A percentile compares a stretch with the other conserved stretches of the same genome.
Conservation (phyloP, 768 basidiomycete genomes). For the Solioccasus polychromus region DNA sequence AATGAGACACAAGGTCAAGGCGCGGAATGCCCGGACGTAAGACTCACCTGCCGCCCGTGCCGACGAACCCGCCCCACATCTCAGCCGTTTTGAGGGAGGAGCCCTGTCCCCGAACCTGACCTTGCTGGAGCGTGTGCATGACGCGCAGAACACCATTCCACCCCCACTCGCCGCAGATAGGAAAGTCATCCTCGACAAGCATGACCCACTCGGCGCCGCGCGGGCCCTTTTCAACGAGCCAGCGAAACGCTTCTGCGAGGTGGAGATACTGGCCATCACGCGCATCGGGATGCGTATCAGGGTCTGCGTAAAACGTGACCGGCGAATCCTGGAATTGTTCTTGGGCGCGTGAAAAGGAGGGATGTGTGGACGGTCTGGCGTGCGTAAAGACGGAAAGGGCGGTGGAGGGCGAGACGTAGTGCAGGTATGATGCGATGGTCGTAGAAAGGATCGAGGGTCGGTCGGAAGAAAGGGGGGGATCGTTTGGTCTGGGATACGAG, state of each 20-base stretch:
- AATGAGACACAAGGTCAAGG: not conserved
- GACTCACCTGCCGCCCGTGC: constrained; percentile 40
- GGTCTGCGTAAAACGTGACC: constrained; percentile 26
- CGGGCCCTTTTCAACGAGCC: constrained; percentile 24
- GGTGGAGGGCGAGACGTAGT: constrained; percentile 28
- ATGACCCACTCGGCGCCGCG: constrained; percentile 40
- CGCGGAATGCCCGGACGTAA: not conserved
- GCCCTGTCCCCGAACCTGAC: constrained; percentile 12
- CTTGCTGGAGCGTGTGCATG: constrained; percentile 30
- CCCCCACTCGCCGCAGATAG: constrained; percentile 37
- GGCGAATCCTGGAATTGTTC: constrained; percentile 23
- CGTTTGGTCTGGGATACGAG: constrained; percentile 38
- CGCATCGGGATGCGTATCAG: constrained; percentile 26
- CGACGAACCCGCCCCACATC: constrained; percentile 38
- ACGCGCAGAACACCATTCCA: constrained; percentile 32
- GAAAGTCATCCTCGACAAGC: constrained; percentile 45
- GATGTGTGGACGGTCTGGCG: constrained; percentile 22
- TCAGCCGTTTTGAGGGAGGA: constrained; percentile 12
- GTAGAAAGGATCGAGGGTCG: constrained; percentile 30
- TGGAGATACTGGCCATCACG: constrained; percentile 38
- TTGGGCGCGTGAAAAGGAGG: constrained; percentile 31
- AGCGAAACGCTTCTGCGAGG: constrained; percentile 40
- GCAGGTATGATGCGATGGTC: constrained; percentile 38
- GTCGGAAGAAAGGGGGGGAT: constrained; percentile 16
- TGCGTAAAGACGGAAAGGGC: constrained; percentile 41